These are phyloP conservation scores for Kalanchoe fedtschenkoi DNA, from an alignment of 164 flowering plant genomes.

Conservation along the genomic window DNA sequence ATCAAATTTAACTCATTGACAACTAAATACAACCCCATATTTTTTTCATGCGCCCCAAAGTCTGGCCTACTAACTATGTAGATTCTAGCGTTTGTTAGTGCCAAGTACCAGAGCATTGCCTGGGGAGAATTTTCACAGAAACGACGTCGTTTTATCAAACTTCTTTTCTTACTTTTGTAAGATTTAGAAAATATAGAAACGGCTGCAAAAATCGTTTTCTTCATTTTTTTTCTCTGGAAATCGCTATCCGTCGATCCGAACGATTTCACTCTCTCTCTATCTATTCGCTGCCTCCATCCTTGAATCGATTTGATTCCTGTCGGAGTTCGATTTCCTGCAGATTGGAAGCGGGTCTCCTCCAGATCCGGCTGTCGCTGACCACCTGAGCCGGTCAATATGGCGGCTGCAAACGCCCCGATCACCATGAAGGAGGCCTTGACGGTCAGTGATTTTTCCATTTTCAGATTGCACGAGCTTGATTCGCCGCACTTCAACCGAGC, in stretches of 20 bases:
- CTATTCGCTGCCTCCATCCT: neutral
- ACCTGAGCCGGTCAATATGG: conserved; percentile 54
- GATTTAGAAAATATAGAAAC: too few species aligned
- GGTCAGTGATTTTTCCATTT: conserved; percentile 25
- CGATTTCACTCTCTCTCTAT: neutral
- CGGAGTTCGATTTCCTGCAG: neutral
- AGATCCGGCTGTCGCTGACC: neutral
- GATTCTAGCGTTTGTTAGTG: too few species aligned
- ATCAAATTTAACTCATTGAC: too few species aligned
- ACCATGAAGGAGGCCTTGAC: conserved; percentile 86
- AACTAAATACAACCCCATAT: too few species aligned
- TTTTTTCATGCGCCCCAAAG: too few species aligned
- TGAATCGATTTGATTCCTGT: neutral
- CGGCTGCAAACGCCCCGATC: conserved; percentile 97
- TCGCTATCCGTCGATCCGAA: conserved; percentile 1
- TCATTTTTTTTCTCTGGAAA: neutral
- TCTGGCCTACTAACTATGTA: too few species aligned
- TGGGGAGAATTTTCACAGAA: too few species aligned
- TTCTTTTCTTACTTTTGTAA: too few species aligned
- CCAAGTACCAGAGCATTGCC: too few species aligned
- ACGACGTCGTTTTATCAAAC: too few species aligned
- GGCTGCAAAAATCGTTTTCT: neutral
- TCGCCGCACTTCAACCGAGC: neutral
- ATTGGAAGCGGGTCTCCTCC: neutral
- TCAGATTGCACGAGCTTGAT: neutral